Evolutionary conservation across 192 early-diverging fungal genomes (phyloP).

Genomic region (Obelidium mucronatum): DNA sequence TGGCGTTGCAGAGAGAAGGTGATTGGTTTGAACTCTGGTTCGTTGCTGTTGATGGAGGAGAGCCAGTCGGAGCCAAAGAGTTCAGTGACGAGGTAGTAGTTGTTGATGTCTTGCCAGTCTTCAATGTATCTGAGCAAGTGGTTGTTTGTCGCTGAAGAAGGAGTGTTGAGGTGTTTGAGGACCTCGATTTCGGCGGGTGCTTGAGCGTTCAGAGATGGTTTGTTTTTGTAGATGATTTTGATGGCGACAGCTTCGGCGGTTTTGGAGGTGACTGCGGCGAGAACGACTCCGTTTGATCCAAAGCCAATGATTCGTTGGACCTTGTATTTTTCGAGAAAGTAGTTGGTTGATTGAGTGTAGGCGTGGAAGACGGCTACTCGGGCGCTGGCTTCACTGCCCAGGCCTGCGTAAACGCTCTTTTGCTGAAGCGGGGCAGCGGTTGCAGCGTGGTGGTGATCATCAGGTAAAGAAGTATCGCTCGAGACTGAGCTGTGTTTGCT

Average conservation of each 20-base stretch:
- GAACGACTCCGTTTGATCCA: slow-evolving; percentile 34
- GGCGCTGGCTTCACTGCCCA: slow-evolving; percentile 13
- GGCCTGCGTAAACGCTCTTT: background rate
- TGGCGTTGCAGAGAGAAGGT: background rate
- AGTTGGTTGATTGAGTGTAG: background rate
- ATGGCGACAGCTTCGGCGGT: slow-evolving; percentile 6
- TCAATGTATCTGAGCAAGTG: slow-evolving; percentile 6
- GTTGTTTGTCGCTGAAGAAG: background rate
- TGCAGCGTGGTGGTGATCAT: background rate
- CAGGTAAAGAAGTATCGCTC: background rate
- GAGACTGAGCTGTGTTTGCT: background rate
- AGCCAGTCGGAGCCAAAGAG: slow-evolving; percentile 28
- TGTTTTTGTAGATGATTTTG: slow-evolving; percentile 26
- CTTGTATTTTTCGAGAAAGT: slow-evolving; percentile 9
- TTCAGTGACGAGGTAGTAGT: slow-evolving; percentile 27
- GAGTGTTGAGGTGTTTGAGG: background rate
- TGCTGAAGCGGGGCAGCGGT: background rate
- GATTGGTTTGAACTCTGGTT: background rate
- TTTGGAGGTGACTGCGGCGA: slow-evolving; percentile 11
- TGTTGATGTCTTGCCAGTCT: slow-evolving; percentile 21
- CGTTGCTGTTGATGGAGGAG: background rate
- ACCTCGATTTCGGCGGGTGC: background rate
- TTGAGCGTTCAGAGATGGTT: background rate
- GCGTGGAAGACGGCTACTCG: slow-evolving; percentile 20
- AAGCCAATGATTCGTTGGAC: slow-evolving; percentile 30